These are phyloP conservation scores for Catharanthus roseus DNA, from an alignment of 257 asterid species.

Conservation along the genomic window DNA sequence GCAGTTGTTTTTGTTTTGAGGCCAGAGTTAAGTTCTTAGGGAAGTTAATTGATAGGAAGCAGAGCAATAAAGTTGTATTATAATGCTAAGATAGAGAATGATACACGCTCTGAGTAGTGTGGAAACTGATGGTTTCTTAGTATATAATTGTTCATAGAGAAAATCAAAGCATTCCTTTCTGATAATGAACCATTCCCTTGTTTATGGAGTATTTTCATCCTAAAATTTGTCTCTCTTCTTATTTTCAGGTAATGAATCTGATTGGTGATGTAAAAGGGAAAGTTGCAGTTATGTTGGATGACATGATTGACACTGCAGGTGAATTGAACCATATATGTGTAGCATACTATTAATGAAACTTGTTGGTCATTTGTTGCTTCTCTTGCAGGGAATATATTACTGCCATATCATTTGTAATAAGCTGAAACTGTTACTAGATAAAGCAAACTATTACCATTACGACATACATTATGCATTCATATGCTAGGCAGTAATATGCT, in stretches of 20 bases:
- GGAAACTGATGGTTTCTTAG: neutral
- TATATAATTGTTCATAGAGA: neutral
- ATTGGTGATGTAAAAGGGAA: constrained; percentile 93
- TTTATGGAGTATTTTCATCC: neutral
- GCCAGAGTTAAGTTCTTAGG: neutral
- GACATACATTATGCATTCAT: neutral
- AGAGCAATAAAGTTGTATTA: neutral
- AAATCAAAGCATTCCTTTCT: neutral
- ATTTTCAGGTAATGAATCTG: constrained; percentile 78
- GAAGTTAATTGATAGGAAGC: neutral
- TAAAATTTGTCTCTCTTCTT: neutral
- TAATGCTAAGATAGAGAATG: neutral
- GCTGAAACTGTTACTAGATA: neutral
- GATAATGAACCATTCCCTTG: too few relatives aligned
- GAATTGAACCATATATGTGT: constrained; percentile 8
- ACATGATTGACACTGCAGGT: constrained; percentile 98
- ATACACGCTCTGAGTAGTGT: neutral
- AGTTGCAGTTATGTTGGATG: constrained; percentile 96
- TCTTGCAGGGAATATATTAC: neutral
- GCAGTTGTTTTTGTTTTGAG: neutral
- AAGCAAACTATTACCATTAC: neutral
- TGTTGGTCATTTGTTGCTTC: neutral
- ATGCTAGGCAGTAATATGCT: neutral
- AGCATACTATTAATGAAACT: neutral
- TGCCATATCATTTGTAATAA: neutral